Base-by-base conservation (phyloP, 2,329 filamentous ascomycete genomes). In the Pleomassaria siparia region DNA sequence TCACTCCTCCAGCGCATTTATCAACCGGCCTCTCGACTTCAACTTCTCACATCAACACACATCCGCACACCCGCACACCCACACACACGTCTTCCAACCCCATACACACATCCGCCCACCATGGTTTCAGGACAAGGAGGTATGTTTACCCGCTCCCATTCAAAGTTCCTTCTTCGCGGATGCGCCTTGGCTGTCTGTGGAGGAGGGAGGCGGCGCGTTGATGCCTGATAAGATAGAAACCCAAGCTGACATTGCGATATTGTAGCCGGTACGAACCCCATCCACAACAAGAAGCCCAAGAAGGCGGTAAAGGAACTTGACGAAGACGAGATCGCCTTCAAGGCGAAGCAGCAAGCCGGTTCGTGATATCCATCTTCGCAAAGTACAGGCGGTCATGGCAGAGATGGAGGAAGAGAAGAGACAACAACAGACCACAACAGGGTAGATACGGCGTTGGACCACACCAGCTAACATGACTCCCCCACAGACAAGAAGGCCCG, bases 321-420 rank as follows among this genome's bases (percentile, higher is more conserved):
- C 69, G 91, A 96, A 0, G 90, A 95, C 36, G 91, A 96, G 57
- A 74, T 86, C 69, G 90, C 89, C 5, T 91, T 81, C 80, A 86
- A 84, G 66, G 84, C 87, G 72, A 95, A 91, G 85, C 87, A 91
- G 78, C 84, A 79, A 63, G 89, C 88, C 49, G 89, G 91, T 95
- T 79, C 60, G 85, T 74, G 22, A n/a, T 18, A 20, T 16, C 16
- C 40, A 13, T 9, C n/a, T 24, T 44, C 9, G 21, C 21, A 12
- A n/a, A 29, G 22, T 30, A 10, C 16, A 10, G 22, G 25, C 11
- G 8, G 20, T 16, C 4, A 6, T 20, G 32, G 28, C 7, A 18
- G n/a, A 18, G n/a, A 35, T 18, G 32, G 16, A 22, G 3, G 20
- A 20, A 22, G 24, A 18, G 15, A 20, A 18, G 15, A 7, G 20